These are phyloP conservation scores for Pterocarpus santalinus DNA, from an alignment of 306 rosid genomes.

Conservation along the genomic window DNA sequence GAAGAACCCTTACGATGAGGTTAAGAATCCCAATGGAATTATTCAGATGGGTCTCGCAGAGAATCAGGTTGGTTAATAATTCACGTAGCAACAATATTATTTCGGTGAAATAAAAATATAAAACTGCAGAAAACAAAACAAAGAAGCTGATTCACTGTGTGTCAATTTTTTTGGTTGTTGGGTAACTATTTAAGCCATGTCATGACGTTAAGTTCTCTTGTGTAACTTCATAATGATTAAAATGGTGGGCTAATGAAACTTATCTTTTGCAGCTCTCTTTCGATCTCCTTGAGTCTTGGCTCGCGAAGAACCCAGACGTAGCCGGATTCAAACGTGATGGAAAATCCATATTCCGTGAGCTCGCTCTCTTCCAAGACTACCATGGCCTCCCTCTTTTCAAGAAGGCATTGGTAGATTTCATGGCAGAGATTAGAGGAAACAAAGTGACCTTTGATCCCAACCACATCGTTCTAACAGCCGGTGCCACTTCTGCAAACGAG, in stretches of 20 bases:
- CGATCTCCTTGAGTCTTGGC: slow-evolving; percentile 85
- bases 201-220: slow-evolving; percentile 23
- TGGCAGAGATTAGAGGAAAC: slow-evolving; percentile 83
- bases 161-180: slow-evolving; percentile 18
- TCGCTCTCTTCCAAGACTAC: slow-evolving; percentile 96
- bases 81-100: slow-evolving; percentile 1
- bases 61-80: slow-evolving; percentile 69
- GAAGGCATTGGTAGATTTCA: slow-evolving; percentile 80
- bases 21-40: slow-evolving; percentile 80
- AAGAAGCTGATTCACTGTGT: background rate
- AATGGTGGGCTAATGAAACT: slow-evolving; percentile 43
- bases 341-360: slow-evolving; percentile 82
- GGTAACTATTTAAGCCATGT: slow-evolving; percentile 27
- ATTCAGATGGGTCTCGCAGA: slow-evolving; percentile 99
- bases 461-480: slow-evolving; percentile 80
- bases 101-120: background rate
- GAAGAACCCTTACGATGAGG: slow-evolving; percentile 77
- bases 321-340: slow-evolving; percentile 78
- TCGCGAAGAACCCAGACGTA: slow-evolving; percentile 77
- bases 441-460: slow-evolving; percentile 69
- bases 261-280: slow-evolving; percentile 75
- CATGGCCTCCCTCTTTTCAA: slow-evolving; percentile 92
- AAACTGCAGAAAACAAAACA: background rate
- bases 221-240: slow-evolving; percentile 30
- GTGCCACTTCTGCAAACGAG: slow-evolving; percentile 91